A percentile compares a stretch with the other conserved stretches of the same genome.
These are phyloP conservation scores for Nakazawaea laoshanensis DNA, from an alignment of 805 yeast species.

Conservation along the genomic window DNA sequence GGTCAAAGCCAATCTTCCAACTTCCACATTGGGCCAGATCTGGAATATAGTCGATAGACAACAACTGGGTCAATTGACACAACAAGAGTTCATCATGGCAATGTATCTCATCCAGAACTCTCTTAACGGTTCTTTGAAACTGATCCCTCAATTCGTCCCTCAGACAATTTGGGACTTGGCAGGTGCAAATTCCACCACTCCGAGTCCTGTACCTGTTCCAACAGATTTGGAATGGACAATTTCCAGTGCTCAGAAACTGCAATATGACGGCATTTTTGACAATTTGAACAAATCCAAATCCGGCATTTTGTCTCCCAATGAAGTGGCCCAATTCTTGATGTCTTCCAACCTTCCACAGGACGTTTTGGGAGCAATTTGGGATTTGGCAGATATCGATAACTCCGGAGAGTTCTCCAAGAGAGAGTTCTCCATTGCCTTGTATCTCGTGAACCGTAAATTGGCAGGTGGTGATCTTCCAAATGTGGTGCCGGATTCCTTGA, in stretches of 20 bases:
- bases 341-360: conserved; percentile 83
- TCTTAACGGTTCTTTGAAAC: conserved; percentile 51
- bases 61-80: conserved; percentile 62
- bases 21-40: conserved; percentile 67
- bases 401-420: conserved; percentile 70
- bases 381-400: conserved; percentile 81
- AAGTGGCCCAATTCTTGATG: conserved; percentile 83
- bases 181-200: conserved; percentile 3
- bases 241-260: conserved; percentile 59
- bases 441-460: conserved; percentile 75
- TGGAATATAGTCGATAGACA: conserved; percentile 84
- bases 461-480: conserved; percentile 75
- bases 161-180: conserved; percentile 25
- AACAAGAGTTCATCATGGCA: conserved; percentile 79
- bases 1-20: conserved; percentile 80
- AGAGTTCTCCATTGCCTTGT: conserved; percentile 93
- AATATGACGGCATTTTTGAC: conserved; percentile 74
- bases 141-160: conserved; percentile 22
- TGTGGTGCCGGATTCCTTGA: conserved; percentile 60
- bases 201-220: conserved; percentile 3
- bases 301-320: conserved; percentile 65
- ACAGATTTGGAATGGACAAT: conserved; percentile 51
- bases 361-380: conserved; percentile 87
- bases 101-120: conserved; percentile 91
- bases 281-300: conserved; percentile 57